Percentiles rank a stretch among this genome's conserved stretches.
Conservation (phyloP, 106 monocot genomes). For the Alisma plantagoaquatica region DNA sequence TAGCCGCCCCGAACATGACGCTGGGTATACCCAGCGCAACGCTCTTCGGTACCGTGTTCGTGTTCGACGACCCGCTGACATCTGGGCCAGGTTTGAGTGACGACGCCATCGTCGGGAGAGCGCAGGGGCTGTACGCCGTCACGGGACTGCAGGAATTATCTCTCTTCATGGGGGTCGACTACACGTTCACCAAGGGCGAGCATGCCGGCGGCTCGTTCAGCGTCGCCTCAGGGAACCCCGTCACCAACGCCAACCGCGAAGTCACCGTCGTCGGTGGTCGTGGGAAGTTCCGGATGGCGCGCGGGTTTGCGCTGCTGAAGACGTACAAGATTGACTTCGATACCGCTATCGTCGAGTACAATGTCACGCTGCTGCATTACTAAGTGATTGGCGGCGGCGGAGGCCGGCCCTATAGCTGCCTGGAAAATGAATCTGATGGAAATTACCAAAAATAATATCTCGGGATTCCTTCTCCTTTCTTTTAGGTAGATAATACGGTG, state of each 20-base stretch:
- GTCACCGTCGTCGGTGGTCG: constrained; percentile 10
- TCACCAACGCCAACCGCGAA: neutral
- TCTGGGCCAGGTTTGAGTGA: neutral
- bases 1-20: neutral
- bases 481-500: too few species aligned
- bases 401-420: too few species aligned
- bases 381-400: too few species aligned
- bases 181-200: constrained; percentile 5
- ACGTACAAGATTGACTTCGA: neutral
- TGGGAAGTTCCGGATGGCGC: constrained; percentile 8
- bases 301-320: constrained; percentile 1
- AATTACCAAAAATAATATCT: too few species aligned
- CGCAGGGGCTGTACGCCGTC: constrained; percentile 11
- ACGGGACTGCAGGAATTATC: neutral
- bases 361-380: constrained; percentile 6
- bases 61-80: constrained; percentile 2
- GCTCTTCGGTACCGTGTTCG: constrained; percentile 1
- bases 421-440: too few species aligned
- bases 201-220: constrained; percentile 8
- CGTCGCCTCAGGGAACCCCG: constrained; percentile 6
- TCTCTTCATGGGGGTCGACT: neutral
- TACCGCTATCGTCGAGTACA: constrained; percentile 6
- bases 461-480: too few species aligned
- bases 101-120: neutral
- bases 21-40: neutral